Conservation (phyloP, 495 filamentous ascomycete genomes). For the Saxispiralis lemnorum region DNA sequence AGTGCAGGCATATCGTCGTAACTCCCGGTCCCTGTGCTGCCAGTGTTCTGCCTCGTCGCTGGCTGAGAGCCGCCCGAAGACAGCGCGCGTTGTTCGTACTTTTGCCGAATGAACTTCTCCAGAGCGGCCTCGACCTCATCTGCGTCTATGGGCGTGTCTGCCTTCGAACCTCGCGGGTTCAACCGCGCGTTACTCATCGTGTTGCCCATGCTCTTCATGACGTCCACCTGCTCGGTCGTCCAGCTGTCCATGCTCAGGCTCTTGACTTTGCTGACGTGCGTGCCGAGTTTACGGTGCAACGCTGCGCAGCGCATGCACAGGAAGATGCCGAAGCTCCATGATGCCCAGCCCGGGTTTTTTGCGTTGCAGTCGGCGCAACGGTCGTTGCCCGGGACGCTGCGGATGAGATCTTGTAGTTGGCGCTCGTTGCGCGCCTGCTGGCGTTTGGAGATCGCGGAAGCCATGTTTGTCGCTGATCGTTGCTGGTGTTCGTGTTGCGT, state of each 20-base stretch:
- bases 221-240: slow-evolving; percentile 92
- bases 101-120: slow-evolving; percentile 85
- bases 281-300: slow-evolving; percentile 89
- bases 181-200: slow-evolving; percentile 63
- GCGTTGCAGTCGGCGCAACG: slow-evolving; percentile 84
- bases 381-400: slow-evolving; percentile 77
- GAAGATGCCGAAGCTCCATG: slow-evolving; percentile 94
- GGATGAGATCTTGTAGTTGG: slow-evolving; percentile 74
- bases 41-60: slow-evolving; percentile 29
- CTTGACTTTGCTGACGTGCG: slow-evolving; percentile 96
- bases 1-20: slow-evolving; percentile 53
- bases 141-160: slow-evolving; percentile 66
- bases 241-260: slow-evolving; percentile 95
- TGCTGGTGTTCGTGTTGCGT: too few relatives aligned
- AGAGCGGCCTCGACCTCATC: slow-evolving; percentile 85
- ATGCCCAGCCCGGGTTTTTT: slow-evolving; percentile 94
- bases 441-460: slow-evolving; percentile 59
- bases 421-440: slow-evolving; percentile 94
- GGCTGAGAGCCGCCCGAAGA: slow-evolving; percentile 28
- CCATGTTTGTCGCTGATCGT: slow-evolving; percentile 24
- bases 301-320: slow-evolving; percentile 94
- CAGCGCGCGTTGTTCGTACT: slow-evolving; percentile 57
- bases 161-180: slow-evolving; percentile 67
- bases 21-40: slow-evolving; percentile 27
- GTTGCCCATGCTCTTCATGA: slow-evolving; percentile 86